A percentile compares a stretch with the other conserved stretches of the same genome.
phyloP scores from a whole-genome alignment of 441 rosid genomes.

The Syzygium syzygioides region DNA sequence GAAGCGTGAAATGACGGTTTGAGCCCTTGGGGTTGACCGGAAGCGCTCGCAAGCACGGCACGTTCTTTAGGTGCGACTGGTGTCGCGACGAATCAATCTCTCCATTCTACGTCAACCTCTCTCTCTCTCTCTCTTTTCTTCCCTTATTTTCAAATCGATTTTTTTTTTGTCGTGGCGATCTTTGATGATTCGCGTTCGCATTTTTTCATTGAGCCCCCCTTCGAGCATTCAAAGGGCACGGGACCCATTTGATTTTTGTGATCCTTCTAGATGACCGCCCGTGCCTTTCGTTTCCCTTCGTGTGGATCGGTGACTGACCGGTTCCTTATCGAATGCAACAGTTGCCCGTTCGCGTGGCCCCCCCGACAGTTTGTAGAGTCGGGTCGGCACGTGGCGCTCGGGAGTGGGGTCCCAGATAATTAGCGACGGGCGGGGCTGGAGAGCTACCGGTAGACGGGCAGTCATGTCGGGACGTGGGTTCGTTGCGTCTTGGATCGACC shows the following conservation, averaged over 20 bases:
- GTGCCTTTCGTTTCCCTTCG: not conserved
- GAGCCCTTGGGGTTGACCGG: not conserved
- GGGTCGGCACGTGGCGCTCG: fast-evolving
- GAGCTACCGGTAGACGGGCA: not conserved
- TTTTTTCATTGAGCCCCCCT: not conserved
- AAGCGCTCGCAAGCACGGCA: not conserved
- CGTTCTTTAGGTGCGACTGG: not conserved
- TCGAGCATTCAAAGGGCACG: not conserved
- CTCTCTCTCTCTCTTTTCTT: not conserved
- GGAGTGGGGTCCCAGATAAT: not conserved
- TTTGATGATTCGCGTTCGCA: not conserved
- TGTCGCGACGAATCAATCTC: not conserved
- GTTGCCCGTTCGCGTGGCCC: too few relatives aligned
- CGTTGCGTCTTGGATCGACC: not conserved
- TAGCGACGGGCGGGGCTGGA: not conserved
- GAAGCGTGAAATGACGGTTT: not conserved
- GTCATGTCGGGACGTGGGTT: not conserved
- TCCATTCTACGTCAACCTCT: not conserved
- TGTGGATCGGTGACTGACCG: not conserved
- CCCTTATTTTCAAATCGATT: not conserved
- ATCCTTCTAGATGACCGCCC: not conserved
- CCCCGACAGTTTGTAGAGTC: not conserved
- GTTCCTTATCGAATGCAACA: not conserved
- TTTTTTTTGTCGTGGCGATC: not conserved
- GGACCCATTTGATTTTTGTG: not conserved